Evolutionary conservation across 345 rosid genomes (phyloP).

Genomic region (Cardamine occulta): DNA sequence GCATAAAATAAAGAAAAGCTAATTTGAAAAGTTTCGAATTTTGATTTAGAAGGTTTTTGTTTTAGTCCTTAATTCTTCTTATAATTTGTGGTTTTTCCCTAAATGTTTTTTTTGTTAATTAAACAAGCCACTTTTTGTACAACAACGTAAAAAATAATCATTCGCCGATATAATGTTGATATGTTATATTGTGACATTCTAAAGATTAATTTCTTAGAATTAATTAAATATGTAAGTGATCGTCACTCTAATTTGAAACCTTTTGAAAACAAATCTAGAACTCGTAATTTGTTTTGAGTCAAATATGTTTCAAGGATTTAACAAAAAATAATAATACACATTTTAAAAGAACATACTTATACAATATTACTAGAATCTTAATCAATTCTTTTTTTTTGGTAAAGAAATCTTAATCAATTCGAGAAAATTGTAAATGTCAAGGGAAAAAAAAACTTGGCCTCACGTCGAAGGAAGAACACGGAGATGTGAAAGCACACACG

Average conservation of each 20-base stretch:
- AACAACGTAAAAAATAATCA: background rate
- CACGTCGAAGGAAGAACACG: slow-evolving; percentile 26
- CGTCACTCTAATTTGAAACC: background rate
- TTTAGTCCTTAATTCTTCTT: slow-evolving; percentile 1
- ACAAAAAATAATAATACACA: background rate
- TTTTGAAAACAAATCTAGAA: background rate
- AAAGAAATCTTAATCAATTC: background rate
- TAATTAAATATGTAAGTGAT: background rate
- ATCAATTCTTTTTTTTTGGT: background rate
- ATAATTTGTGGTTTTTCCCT: background rate
- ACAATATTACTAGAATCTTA: background rate
- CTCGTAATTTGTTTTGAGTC: background rate
- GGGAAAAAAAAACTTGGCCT: slow-evolving; percentile 13
- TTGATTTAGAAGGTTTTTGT: background rate
- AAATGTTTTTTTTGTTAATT: background rate
- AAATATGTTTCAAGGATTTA: background rate
- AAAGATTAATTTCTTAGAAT: background rate
- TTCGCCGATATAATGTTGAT: background rate
- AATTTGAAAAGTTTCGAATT: slow-evolving; percentile 40
- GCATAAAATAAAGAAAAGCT: slow-evolving; percentile 9
- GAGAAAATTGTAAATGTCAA: slow-evolving; percentile 11
- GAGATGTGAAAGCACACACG: background rate
- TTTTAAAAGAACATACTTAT: background rate
- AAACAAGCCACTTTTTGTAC: background rate
- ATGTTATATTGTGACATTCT: background rate